A percentile compares a stretch with the other conserved stretches of the same genome.
phyloP scores from a whole-genome alignment of 1,284 basidiomycete species.

The Afroboletus lepidellus region DNA sequence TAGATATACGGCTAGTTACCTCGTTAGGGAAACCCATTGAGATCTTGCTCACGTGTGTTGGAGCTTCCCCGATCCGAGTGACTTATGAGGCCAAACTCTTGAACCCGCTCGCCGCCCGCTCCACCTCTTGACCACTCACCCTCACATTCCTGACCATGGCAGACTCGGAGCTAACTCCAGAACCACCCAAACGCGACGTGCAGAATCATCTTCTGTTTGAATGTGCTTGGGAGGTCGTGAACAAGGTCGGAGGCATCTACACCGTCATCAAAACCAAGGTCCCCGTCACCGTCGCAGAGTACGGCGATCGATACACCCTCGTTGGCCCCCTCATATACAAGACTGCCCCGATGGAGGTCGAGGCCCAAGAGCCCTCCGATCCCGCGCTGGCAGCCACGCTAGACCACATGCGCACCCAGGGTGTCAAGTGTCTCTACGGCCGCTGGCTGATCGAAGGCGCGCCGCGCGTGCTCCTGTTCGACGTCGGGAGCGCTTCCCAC shows the following conservation, averaged over 20 bases:
- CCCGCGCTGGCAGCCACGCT: slow-evolving; percentile 70
- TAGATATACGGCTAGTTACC: slow-evolving; percentile 17
- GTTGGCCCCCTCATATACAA: slow-evolving; percentile 97
- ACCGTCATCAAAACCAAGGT: slow-evolving; percentile 99
- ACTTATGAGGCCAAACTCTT: not conserved
- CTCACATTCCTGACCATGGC: slow-evolving; percentile 19
- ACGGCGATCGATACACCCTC: slow-evolving; percentile 88
- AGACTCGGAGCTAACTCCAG: slow-evolving; percentile 20
- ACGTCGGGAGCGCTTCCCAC: slow-evolving; percentile 86
- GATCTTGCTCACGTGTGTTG: slow-evolving; percentile 18
- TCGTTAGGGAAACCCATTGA: slow-evolving; percentile 16
- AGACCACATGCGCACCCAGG: slow-evolving; percentile 78
- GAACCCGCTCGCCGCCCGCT: slow-evolving; percentile 1
- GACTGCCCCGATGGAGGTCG: slow-evolving; percentile 97
- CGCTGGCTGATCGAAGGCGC: slow-evolving; percentile 98
- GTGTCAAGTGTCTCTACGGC: slow-evolving; percentile 93
- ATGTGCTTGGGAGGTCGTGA: slow-evolving; percentile 92
- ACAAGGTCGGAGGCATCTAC: slow-evolving; percentile 99
- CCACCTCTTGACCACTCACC: not conserved
- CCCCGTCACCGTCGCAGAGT: slow-evolving; percentile 94
- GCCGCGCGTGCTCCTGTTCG: slow-evolving; percentile 92
- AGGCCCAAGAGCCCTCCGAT: slow-evolving; percentile 83
- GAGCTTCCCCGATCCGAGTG: not conserved
- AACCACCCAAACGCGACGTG: slow-evolving; percentile 62
- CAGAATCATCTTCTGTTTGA: slow-evolving; percentile 82